A percentile compares a stretch with the other conserved stretches of the same genome.
Conservation (phyloP, 208 protist genomes). For the Perkinsela sp. region DNA sequence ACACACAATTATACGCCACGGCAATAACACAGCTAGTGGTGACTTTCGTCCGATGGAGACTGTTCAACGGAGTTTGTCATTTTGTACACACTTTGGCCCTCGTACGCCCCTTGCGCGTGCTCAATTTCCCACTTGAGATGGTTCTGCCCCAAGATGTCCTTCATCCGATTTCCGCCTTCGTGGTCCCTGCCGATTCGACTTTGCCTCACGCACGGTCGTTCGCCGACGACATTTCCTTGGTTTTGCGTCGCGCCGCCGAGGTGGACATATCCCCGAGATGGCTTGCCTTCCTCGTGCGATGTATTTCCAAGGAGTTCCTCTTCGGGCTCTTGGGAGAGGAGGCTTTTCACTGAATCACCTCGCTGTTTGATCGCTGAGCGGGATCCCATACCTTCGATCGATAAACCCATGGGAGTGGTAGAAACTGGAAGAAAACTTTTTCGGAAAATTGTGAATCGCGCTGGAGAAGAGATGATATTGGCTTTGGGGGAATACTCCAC, state of each 20-base stretch:
- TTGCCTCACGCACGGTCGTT: conserved; percentile 56
- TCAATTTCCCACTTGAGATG: conserved; percentile 47
- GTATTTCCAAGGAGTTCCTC: no score
- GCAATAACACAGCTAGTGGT: no score
- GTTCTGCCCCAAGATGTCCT: conserved; percentile 34
- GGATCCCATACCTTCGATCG: no score
- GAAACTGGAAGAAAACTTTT: no score
- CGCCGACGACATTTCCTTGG: conserved; percentile 45
- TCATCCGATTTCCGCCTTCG: conserved; percentile 44
- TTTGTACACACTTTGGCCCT: conserved; percentile 22
- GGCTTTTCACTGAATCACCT: not conserved
- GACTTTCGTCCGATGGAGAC: no score
- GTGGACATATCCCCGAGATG: conserved; percentile 31
- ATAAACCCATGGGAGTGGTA: no score
- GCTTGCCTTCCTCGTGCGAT: not conserved
- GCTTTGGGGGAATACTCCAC: no score
- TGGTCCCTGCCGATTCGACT: conserved; percentile 35
- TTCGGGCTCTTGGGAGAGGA: not conserved
- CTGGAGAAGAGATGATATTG: no score
- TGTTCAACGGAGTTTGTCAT: no score
- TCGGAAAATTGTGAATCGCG: no score
- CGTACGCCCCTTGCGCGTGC: conserved; percentile 30
- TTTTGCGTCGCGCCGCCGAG: conserved; percentile 33
- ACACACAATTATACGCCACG: no score
- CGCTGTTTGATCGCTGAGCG: not conserved